Conservation (phyloP, 768 basidiomycete species). For the Leccinum incarnatum region DNA sequence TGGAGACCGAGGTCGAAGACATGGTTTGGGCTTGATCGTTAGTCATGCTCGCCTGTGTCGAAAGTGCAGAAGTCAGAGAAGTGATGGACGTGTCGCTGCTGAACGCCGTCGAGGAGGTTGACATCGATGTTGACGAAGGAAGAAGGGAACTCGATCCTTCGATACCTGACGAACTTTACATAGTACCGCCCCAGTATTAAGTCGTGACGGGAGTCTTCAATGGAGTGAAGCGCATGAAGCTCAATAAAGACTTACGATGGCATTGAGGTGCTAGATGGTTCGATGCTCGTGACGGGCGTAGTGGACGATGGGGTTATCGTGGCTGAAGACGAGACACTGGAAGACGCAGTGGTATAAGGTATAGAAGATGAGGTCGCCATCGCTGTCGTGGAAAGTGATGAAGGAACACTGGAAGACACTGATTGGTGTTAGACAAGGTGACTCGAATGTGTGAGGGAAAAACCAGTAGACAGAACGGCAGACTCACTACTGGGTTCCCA, state of each 20-base stretch:
- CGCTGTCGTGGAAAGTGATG: background rate
- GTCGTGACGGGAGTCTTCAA: background rate
- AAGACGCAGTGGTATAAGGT: background rate
- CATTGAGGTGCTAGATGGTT: background rate
- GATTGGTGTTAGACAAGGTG: background rate
- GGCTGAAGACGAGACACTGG: background rate
- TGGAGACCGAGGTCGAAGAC: constrained; percentile 34
- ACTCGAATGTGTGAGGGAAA: background rate
- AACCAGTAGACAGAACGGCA: background rate
- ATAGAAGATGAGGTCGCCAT: background rate
- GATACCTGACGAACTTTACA: background rate
- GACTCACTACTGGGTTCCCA: background rate
- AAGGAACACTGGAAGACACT: background rate
- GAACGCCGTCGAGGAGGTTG: background rate
- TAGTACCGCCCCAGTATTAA: background rate
- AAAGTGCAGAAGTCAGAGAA: background rate
- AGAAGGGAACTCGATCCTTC: background rate
- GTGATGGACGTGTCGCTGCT: background rate
- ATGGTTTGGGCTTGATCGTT: constrained; percentile 40
- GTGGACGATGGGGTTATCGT: background rate
- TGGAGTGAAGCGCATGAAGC: background rate
- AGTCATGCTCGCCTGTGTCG: constrained; percentile 40
- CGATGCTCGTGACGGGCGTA: background rate
- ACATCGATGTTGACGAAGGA: background rate
- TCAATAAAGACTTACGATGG: constrained; percentile 1